Evolutionary conservation across 2,329 filamentous ascomycete genomes (phyloP), one percentile per base, ranked within the genome.

Genomic region (Dothidotthia symphoricarpi): DNA sequence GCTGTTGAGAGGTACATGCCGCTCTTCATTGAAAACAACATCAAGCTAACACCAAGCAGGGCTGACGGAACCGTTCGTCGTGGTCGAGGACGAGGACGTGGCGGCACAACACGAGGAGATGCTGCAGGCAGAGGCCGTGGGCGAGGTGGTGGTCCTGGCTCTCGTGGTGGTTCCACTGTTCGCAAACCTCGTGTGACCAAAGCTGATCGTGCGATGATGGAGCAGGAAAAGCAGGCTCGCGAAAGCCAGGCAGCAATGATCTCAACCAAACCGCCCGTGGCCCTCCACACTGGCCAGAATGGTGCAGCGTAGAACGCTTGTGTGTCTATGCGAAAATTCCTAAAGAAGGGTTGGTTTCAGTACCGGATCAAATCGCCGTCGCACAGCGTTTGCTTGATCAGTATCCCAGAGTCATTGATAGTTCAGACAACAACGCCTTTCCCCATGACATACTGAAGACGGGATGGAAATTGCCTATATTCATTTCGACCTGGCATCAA

Each of bases 121-220:
- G 55, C 68, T 8, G 51, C 67, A 16, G 64, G 58, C 9, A 53
- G 66, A 30, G 63, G 67, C 22, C 64, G 74, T 41, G 76, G 75
- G 16, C 70, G 69, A 31, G 72, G 73, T 13, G 69, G 70, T 34
- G 77, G 77, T 31, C 81, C 84, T 8, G 84, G 85, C n/a, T 87
- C 86, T 24, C 78, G 88, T 28, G 86, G 86, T 34, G 86, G 86
- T 29, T 75, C 79, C 9, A 82, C 84, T 1, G 80, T 84, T 14
- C 78, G 89, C 52, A 94, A 94, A 66, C 87, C 88, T 34, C 83
- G 90, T 28, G 83, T 88, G 51, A 93, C 86, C 26, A 95, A 95
- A 64, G 85, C 86, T 25, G 86, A 91, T 61, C 86, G 88, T 55
- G 84, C 86, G 45, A 80, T 84, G 59, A 82, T 88, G 67, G 88